phyloP scores from a whole-genome alignment of 2,329 filamentous ascomycete species.

The Fusarium pininemorale region DNA sequence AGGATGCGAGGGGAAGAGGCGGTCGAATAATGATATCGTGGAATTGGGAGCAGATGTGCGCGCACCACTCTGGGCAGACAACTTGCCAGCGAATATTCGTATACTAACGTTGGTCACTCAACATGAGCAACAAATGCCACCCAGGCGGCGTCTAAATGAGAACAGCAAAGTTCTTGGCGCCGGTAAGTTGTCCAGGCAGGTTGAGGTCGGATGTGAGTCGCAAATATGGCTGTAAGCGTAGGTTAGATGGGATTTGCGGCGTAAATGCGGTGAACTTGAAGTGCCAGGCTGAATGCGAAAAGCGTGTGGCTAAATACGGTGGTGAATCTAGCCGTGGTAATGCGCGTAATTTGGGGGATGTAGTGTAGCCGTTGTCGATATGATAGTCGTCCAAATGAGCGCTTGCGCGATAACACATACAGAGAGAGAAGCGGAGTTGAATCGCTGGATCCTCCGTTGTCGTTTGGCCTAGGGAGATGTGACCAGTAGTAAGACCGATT shows the following conservation, averaged over 20 bases:
- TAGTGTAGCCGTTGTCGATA: slow-evolving; percentile 25
- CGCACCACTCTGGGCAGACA: neutral
- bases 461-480: slow-evolving; percentile 21
- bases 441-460: slow-evolving; percentile 11
- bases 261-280: slow-evolving; percentile 26
- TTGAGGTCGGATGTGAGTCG: slow-evolving; percentile 12
- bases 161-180: neutral
- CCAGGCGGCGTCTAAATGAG: neutral
- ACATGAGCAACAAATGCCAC: slow-evolving; percentile 1
- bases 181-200: neutral
- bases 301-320: slow-evolving; percentile 11
- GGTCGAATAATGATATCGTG: neutral
- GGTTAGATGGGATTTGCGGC: slow-evolving; percentile 23
- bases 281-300: slow-evolving; percentile 16
- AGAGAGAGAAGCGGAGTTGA: slow-evolving; percentile 17
- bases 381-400: neutral
- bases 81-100: slow-evolving; percentile 6
- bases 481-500: slow-evolving; percentile 29
- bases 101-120: slow-evolving; percentile 5
- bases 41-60: neutral
- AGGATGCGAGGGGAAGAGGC: neutral
- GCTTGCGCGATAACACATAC: slow-evolving; percentile 30
- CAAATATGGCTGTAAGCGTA: slow-evolving; percentile 19
- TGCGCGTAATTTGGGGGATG: slow-evolving; percentile 13
- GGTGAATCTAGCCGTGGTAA: slow-evolving; percentile 13